These are phyloP conservation scores for Fusarium sacchari DNA, from an alignment of 2,329 filamentous ascomycete species.

Conservation along the genomic window DNA sequence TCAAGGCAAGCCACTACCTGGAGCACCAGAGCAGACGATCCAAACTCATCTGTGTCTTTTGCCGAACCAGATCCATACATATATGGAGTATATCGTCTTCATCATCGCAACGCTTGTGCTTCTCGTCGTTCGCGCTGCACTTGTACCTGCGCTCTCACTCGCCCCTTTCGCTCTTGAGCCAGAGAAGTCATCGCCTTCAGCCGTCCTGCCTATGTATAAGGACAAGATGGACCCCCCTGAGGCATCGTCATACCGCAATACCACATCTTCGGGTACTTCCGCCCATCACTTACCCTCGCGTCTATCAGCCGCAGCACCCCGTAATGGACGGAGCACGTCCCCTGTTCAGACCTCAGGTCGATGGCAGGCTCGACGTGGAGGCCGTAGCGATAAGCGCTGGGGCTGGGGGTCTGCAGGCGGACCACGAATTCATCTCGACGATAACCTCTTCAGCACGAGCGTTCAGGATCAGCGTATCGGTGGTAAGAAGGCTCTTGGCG, in stretches of 20 bases:
- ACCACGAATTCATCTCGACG: slow-evolving; percentile 65
- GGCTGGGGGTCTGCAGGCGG: slow-evolving; percentile 57
- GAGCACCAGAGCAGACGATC: slow-evolving; percentile 66
- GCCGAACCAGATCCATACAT: slow-evolving; percentile 86
- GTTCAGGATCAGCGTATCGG: slow-evolving; percentile 39
- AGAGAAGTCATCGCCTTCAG: slow-evolving; percentile 35
- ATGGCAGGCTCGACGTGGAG: slow-evolving; percentile 44
- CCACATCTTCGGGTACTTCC: slow-evolving; percentile 40
- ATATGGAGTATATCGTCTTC: slow-evolving; percentile 79
- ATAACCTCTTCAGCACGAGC: slow-evolving; percentile 57
- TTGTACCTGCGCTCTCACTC: slow-evolving; percentile 65
- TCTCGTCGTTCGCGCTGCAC: slow-evolving; percentile 63
- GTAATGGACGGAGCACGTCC: slow-evolving; percentile 34
- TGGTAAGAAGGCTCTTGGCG: slow-evolving; percentile 49
- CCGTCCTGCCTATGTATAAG: slow-evolving; percentile 59
- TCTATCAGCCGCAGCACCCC: slow-evolving; percentile 35
- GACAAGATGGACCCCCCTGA: slow-evolving; percentile 60
- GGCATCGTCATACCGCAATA: slow-evolving; percentile 19
- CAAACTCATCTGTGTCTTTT: slow-evolving; percentile 92
- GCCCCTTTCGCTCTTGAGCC: slow-evolving; percentile 64
- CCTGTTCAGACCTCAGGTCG: slow-evolving; percentile 29
- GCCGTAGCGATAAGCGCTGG: slow-evolving; percentile 48
- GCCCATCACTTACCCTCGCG: slow-evolving; percentile 39
- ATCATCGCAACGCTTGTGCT: slow-evolving; percentile 62
- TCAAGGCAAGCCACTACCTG: slow-evolving; percentile 59